A percentile compares a stretch with the other conserved stretches of the same genome.
These are phyloP conservation scores for Metschnikowia drakensbergensis DNA, from an alignment of 805 yeast species.

Conservation along the genomic window DNA sequence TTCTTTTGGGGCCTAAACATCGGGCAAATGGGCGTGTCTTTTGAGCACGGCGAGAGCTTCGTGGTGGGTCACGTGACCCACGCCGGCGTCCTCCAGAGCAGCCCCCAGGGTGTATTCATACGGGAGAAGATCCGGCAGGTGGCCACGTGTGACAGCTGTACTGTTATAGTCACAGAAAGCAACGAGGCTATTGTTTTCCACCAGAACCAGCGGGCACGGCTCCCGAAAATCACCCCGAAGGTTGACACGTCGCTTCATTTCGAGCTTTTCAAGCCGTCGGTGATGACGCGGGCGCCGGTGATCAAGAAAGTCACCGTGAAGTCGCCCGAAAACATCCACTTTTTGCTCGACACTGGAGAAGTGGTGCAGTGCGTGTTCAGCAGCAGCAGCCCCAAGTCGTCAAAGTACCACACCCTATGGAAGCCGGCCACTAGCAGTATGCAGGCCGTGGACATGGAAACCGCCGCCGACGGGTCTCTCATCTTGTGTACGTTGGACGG, in stretches of 20 bases:
- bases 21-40: constrained; percentile 48
- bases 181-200: constrained; percentile 62
- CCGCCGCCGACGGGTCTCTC: constrained; percentile 64
- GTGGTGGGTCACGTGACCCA: neutral
- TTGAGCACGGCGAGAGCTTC: neutral
- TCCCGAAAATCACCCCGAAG: constrained; percentile 37
- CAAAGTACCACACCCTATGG: constrained; percentile 57
- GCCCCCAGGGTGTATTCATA: constrained; percentile 29
- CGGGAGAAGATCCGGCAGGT: constrained; percentile 53
- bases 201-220: constrained; percentile 53
- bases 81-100: neutral
- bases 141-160: constrained; percentile 62
- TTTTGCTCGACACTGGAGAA: constrained; percentile 60
- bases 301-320: constrained; percentile 31
- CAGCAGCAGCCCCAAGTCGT: constrained; percentile 20
- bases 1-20: constrained; percentile 74
- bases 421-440: constrained; percentile 53
- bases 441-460: constrained; percentile 63
- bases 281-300: constrained; percentile 39
- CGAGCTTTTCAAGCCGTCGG: constrained; percentile 52
- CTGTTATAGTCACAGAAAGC: constrained; percentile 55
- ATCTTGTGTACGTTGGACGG: constrained; percentile 69
- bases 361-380: constrained; percentile 35
- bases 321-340: constrained; percentile 42
- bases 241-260: constrained; percentile 42